Evolutionary conservation across 2,329 filamentous ascomycete species (phyloP), one percentile per base, ranked within the genome.

Genomic region (Akanthomyces lecanii): DNA sequence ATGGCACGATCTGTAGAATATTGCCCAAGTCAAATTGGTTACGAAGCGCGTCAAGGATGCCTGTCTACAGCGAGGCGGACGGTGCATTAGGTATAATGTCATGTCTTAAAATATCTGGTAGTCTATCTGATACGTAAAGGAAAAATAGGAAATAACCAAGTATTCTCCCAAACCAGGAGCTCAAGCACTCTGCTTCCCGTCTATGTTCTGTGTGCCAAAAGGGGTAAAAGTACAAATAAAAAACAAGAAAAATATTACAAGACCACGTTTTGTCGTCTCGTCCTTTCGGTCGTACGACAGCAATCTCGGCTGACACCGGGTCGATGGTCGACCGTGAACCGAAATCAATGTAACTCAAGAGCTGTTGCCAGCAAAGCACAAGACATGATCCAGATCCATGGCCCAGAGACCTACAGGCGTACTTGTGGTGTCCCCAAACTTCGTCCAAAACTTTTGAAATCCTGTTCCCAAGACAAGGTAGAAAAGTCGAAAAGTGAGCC

Each of bases 181-280:
- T 59, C 45, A 47, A 23, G 18, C 45, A 40, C 54, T 63, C 54
- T 63, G 61, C 61, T 63, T 52, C 61, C 61, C 61, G 42, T 59
- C 54, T 59, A 63, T 63, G 61, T 63, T 59, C 61, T 63, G 61
- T 63, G 61, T 59, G 61, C 61, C 61, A 59, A 50, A 53, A 51
- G 61, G 61, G 54, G 30, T 63, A 54, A 58, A 54, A 59, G 40
- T 58, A 63, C 54, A 58, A 42, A 59, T 45, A 52, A 38, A 63
- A 63, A 63, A 52, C 51, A 62, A 51, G 30, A 56, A 45, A 45
- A 57, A 63, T 59, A 59, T 36, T 56, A 56, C 52, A 62, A 50
- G 36, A 44, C 60, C 44, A 50, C 30, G 11, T 11, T 44, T 42
- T 25, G 42, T 47, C 40, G 18, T 53, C 16, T 42, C 33, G 38